Base-by-base conservation (phyloP, 2,329 filamentous ascomycete genomes). In the Nannizzia gypsea region DNA sequence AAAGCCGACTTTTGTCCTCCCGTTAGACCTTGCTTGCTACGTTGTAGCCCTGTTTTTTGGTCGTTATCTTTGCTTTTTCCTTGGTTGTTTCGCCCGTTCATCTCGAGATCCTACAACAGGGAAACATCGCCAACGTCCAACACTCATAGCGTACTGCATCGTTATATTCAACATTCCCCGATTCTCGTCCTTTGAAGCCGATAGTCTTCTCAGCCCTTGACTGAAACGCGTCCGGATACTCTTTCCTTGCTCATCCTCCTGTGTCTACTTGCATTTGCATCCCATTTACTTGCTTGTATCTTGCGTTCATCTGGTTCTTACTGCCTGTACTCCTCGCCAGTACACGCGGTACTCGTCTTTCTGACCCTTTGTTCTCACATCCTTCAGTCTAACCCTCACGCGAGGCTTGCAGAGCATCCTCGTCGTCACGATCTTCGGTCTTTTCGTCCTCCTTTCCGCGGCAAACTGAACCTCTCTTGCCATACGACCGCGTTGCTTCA, bases 81-180 rank as follows among this genome's bases (percentile, higher is more conserved):
- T 60, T 34, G 54, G 57, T 50, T 52, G 57, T 58, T 40, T 58
- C 59, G 59, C 59, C 54, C 42, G 48, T 28, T 57, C 60, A 56
- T 58, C 31, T 60, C 59, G 58, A 44, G 58, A 56, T 62, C 63
- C n/a, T 31, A 9, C 40, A 54, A 13, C 38, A 20, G 24, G 11
- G 3, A 44, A 22, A 58, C 56, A 13, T 28, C 11, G 13, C 26
- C 56, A 54, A 31, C 28, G 15, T 46, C 44, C 44, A 48, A 24
- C 44, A 48, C 22, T 13, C 44, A 48, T 26, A 22, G 44, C 22
- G 11, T 48, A 11, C 24, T 26, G 20, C 44, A 48, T 48, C 44
- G 22, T 48, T 48, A 48, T 26, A 48, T 26, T 36, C 44, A 22
- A 13, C 3, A 5, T 24, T 48, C 13, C 8, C 6, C 20, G 11